phyloP scores from a whole-genome alignment of 116 monocot genomes.

The Cymodocea nodosa region DNA sequence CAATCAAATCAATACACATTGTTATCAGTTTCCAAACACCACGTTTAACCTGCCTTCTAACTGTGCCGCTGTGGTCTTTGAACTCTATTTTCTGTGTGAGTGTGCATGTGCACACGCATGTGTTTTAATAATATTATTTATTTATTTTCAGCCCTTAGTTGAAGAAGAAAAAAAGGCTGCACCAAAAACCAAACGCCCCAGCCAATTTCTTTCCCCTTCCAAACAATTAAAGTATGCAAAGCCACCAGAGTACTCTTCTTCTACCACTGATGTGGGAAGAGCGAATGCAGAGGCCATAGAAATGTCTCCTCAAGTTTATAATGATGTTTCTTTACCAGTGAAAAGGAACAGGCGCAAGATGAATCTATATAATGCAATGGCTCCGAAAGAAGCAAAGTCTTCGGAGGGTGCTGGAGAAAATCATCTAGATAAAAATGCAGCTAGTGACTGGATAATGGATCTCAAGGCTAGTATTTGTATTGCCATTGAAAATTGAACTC shows the following conservation, averaged over 20 bases:
- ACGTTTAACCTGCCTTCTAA: neutral
- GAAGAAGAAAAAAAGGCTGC: constrained; percentile 49
- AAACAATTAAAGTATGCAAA: constrained; percentile 46
- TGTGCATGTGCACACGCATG: too few species aligned
- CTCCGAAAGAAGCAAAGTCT: constrained; percentile 32
- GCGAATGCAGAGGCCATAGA: constrained; percentile 22
- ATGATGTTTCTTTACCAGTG: constrained; percentile 17
- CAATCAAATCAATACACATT: too few species aligned
- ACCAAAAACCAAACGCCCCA: constrained; percentile 38
- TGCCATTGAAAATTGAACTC: neutral
- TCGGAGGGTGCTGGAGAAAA: constrained; percentile 36
- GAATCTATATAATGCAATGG: constrained; percentile 32
- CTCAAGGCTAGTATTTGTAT: constrained; percentile 30
- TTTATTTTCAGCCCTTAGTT: constrained; percentile 27
- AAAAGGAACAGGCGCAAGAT: constrained; percentile 57
- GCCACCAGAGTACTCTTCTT: constrained; percentile 33
- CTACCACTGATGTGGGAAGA: constrained; percentile 27
- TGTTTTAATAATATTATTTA: neutral
- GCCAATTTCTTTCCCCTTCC: constrained; percentile 24
- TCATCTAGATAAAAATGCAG: constrained; percentile 16
- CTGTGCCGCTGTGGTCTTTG: neutral
- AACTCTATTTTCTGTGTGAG: neutral
- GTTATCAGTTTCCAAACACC: too few species aligned
- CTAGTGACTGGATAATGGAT: constrained; percentile 17
- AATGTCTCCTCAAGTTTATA: constrained; percentile 21